These are phyloP conservation scores for Leishmania turanica DNA, from an alignment of 208 protist genomes.

Conservation along the genomic window DNA sequence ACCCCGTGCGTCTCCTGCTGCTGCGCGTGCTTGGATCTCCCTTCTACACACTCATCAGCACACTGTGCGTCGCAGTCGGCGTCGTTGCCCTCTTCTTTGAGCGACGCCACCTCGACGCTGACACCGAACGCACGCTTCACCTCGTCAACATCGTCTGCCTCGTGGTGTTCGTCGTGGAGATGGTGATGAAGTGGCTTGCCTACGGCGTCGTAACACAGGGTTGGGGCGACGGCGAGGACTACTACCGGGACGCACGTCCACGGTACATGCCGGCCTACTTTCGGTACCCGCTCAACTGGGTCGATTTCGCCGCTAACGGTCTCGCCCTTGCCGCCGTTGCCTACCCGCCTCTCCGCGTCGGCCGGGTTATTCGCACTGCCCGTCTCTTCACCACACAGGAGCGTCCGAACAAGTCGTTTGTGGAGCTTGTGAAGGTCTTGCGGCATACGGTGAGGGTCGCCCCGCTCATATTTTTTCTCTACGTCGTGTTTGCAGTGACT, in stretches of 20 bases:
- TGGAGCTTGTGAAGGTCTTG: conserved; percentile 26
- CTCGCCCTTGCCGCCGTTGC: conserved; percentile 47
- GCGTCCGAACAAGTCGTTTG: conserved; percentile 37
- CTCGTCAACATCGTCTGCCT: conserved; percentile 50
- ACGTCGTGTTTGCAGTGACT: conserved; percentile 47
- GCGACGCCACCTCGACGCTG: conserved; percentile 8
- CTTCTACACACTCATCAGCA: conserved; percentile 38
- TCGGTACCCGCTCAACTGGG: conserved; percentile 40
- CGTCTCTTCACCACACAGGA: conserved; percentile 51
- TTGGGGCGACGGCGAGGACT: not conserved
- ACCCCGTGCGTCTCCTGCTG: conserved; percentile 31
- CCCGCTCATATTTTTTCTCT: conserved; percentile 38
- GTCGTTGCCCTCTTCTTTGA: conserved; percentile 67
- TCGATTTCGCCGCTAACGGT: conserved; percentile 55
- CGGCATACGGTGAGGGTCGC: conserved; percentile 18
- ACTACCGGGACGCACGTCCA: not conserved
- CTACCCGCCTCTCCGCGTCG: conserved; percentile 40
- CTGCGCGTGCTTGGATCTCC: conserved; percentile 39
- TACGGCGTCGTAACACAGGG: conserved; percentile 34
- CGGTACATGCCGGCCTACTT: conserved; percentile 41
- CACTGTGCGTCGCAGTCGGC: conserved; percentile 38
- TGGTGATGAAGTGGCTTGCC: conserved; percentile 56
- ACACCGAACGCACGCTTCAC: conserved; percentile 18
- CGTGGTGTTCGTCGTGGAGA: conserved; percentile 56
- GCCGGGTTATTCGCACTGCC: conserved; percentile 41